phyloP scores from a whole-genome alignment of 352 stramenopile genomes.

The Globisporangium nodosum region DNA sequence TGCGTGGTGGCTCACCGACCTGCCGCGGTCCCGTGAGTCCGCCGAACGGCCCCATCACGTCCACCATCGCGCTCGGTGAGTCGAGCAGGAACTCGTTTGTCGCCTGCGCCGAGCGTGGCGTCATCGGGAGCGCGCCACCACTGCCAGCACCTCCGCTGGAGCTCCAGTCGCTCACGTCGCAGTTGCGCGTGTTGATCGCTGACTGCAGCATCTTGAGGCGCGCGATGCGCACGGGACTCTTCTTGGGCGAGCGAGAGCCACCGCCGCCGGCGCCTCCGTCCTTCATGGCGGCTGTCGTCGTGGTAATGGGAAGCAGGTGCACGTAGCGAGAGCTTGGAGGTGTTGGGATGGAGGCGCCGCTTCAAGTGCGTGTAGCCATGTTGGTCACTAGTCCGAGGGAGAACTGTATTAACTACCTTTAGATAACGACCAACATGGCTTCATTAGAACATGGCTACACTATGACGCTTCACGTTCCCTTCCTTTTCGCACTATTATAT shows the following conservation, averaged over 20 bases:
- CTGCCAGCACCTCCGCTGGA: background rate
- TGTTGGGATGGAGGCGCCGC: background rate
- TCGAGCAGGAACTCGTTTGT: constrained; percentile 14
- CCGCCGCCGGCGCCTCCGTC: background rate
- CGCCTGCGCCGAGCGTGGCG: constrained; percentile 7
- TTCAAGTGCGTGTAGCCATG: no score
- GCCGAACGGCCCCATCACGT: constrained; percentile 67
- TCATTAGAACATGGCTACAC: background rate
- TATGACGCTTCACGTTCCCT: background rate
- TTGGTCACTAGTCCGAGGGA: no score
- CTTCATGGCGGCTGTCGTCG: constrained; percentile 5
- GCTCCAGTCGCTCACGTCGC: constrained; percentile 45
- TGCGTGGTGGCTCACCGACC: constrained; percentile 18
- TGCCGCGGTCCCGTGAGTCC: constrained; percentile 40
- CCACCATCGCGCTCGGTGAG: constrained; percentile 44
- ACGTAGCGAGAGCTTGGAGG: background rate
- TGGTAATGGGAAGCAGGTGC: background rate
- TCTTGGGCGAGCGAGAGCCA: constrained; percentile 40
- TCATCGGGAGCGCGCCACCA: background rate
- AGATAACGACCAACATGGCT: background rate
- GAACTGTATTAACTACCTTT: background rate
- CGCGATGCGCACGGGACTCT: constrained; percentile 67
- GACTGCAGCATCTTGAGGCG: constrained; percentile 81
- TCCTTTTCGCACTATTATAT: no score
- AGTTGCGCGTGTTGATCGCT: constrained; percentile 77